Evolutionary conservation across 2,329 filamentous ascomycete genomes (phyloP), one percentile per base, ranked within the genome.

Genomic region (Arthrobotrys conoides): DNA sequence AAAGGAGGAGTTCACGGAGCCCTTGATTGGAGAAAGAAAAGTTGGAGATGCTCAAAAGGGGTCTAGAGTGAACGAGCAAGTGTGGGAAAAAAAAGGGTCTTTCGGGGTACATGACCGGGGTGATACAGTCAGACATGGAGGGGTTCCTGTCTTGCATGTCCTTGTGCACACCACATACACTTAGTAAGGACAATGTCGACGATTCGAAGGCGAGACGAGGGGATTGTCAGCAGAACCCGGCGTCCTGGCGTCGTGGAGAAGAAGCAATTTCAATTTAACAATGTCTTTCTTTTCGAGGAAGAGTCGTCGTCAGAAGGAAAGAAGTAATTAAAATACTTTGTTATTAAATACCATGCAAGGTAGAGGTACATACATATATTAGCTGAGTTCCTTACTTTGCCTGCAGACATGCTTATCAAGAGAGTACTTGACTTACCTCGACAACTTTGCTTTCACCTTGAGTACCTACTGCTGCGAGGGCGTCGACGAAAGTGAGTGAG

Each of bases 161-260:
- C n/a, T n/a, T n/a, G n/a, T n/a, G n/a, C n/a, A n/a, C n/a, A n/a
- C n/a, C n/a, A n/a, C n/a, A n/a, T n/a, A n/a, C n/a, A n/a, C n/a
- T n/a, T n/a, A 9, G 9, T 38, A 14, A 41, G 38, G 9, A 41
- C 38, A 41, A 41, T 41, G 53, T 61, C 57, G 57, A 61, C 44
- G n/a, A n/a, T n/a, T n/a, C n/a, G 61, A 65, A 66, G n/a, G 44
- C 46, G 57, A 64, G 46, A 20, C 53, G 48, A 48, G 49, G 59
- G 38, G 70, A 73, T 67, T 61, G 70, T 14, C 70, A 51, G 61
- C 57, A 64, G 55, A 57, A 51, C 57, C 57, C 70, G 70, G 61
- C 20, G 49, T 67, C 51, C 70, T 73, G 38, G 70, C 70, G 51
- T 67, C 61, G 22, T 16, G 1, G 51, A 36, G 33, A 72, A 73